Evolutionary conservation across 306 rosid genomes (phyloP), one percentile per base, ranked within the genome.

Genomic region (Trichosanthes cucumerina): DNA sequence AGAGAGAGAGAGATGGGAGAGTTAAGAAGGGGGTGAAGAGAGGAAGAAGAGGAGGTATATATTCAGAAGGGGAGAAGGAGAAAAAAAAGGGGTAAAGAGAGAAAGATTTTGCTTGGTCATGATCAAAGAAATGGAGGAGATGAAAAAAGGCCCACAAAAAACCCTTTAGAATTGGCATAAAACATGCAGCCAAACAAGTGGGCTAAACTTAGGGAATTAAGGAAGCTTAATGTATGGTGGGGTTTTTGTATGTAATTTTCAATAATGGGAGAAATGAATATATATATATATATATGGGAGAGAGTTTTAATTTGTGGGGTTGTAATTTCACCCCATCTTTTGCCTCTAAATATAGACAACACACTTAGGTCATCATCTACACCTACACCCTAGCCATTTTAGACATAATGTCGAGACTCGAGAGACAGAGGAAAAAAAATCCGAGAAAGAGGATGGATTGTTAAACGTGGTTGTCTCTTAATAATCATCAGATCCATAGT

Each of bases 181-280:
- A 52, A 60, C 39, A 57, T 38, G 53, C 38, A 56, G 33, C 54
- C 41, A 78, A 78, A 60, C 54, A 60, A 78, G 57, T 23, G 57
- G 26, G 57, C 26, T 59, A 78, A 58, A 60, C 80, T 23, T 41
- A 60, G 57, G 58, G 80, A 43, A 43, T 43, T 63, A 62, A 64
- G 80, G 75, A 31, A 77, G 41, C 69, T 23, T 77, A 77, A 77
- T 77, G 79, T 36, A 77, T 57, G 70, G 79, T 77, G 79, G 79
- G 79, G 70, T 39, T 57, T 38, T 36, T 38, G 11, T 76, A 26
- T 38, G 68, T 76, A 36, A 44, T 46, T 74, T 74, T 50, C 62
- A 38, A 18, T 50, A 1, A 1, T 31, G 56, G 56, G 58, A 18
- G 15, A 36, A 65, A 4, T 33, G 15, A 36, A 65, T 1, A 64